Conservation (phyloP, 768 basidiomycete genomes). For the Lyophyllum shimeji region DNA sequence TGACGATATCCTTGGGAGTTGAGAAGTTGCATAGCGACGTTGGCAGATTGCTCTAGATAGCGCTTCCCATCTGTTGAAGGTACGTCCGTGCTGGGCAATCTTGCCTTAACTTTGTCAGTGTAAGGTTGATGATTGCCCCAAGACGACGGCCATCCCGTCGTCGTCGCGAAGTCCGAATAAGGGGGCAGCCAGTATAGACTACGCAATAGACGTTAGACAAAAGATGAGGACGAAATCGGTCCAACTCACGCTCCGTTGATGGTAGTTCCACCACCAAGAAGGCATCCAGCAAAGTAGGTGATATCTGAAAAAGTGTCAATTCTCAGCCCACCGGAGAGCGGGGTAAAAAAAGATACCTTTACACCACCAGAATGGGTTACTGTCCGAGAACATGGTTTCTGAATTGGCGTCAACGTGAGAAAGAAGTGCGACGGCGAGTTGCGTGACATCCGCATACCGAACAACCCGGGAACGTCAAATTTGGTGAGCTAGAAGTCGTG, state of each 20-base stretch:
- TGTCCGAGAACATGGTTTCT: slow-evolving; percentile 64
- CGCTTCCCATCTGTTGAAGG: slow-evolving; percentile 61
- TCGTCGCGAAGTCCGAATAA: slow-evolving; percentile 48
- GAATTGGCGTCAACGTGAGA: not conserved
- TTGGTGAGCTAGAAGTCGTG: slow-evolving; percentile 48
- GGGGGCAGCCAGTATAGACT: slow-evolving; percentile 56
- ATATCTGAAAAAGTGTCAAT: slow-evolving; percentile 36
- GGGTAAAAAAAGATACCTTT: slow-evolving; percentile 36
- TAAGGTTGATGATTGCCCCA: slow-evolving; percentile 55
- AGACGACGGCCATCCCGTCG: slow-evolving; percentile 51
- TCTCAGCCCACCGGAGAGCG: not conserved
- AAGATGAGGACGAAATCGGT: not conserved
- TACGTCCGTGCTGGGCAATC: slow-evolving; percentile 55
- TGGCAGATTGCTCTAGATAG: slow-evolving; percentile 51
- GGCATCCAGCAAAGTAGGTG: slow-evolving; percentile 62
- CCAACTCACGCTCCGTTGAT: slow-evolving; percentile 63
- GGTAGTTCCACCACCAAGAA: slow-evolving; percentile 62
- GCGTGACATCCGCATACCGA: slow-evolving; percentile 27
- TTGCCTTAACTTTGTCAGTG: slow-evolving; percentile 45
- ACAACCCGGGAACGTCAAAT: slow-evolving; percentile 64
- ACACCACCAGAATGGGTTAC: slow-evolving; percentile 63
- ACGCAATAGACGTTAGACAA: not conserved
- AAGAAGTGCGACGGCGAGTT: not conserved
- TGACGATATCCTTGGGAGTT: slow-evolving; percentile 48
- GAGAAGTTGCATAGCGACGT: slow-evolving; percentile 45